These are phyloP conservation scores for Globisporangium solare DNA, from an alignment of 352 stramenopile genomes.

Conservation along the genomic window DNA sequence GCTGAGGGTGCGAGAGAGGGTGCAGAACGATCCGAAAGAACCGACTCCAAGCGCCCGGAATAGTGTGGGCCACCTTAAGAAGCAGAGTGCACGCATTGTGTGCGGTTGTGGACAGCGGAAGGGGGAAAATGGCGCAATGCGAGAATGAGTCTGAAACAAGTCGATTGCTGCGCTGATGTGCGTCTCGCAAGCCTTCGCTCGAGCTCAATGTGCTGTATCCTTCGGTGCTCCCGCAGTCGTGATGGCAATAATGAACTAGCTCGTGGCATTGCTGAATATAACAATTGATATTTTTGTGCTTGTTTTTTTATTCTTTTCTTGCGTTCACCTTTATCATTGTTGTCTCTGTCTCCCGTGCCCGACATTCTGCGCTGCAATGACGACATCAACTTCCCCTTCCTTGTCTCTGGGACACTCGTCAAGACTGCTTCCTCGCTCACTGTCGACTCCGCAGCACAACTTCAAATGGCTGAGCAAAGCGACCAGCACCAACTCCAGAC, in stretches of 20 bases:
- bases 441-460: background rate
- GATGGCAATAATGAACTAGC: too few species aligned
- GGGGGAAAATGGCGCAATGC: background rate
- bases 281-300: constrained; percentile 3
- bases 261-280: background rate
- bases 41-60: background rate
- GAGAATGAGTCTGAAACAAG: background rate
- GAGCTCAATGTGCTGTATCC: too few species aligned
- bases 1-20: background rate
- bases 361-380: background rate
- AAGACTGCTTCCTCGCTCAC: background rate
- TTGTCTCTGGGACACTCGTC: background rate
- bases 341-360: constrained; percentile 4
- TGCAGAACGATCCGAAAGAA: background rate
- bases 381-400: background rate
- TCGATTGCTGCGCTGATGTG: background rate
- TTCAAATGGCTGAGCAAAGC: too few species aligned
- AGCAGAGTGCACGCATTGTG: background rate
- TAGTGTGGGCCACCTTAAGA: background rate
- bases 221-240: background rate
- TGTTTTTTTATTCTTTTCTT: constrained; percentile 6
- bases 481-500: background rate
- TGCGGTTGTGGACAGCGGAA: background rate
- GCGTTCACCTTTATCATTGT: constrained; percentile 1
- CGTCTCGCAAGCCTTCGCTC: too few species aligned